A percentile compares a stretch with the other conserved stretches of the same genome.
phyloP scores from a whole-genome alignment of 441 rosid genomes.

The Breynia disticha region DNA sequence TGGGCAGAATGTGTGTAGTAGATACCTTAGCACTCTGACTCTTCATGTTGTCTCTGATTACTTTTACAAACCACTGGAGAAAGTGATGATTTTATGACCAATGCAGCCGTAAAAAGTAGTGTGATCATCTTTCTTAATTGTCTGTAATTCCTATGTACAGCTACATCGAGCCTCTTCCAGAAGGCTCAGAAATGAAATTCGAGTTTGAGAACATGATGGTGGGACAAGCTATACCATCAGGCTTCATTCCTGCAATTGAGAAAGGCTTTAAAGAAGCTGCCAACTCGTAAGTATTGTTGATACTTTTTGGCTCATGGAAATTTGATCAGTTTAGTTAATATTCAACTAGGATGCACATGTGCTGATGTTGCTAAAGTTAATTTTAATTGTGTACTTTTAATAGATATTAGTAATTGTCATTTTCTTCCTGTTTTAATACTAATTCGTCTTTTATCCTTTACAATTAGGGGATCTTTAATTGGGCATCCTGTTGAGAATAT shows the following conservation, averaged over 20 bases:
- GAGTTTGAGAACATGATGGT: conserved; percentile 90
- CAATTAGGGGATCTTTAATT: conserved; percentile 73
- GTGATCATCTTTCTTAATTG: not conserved
- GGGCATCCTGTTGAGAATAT: conserved; percentile 94
- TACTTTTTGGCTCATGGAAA: not conserved
- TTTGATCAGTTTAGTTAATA: not conserved
- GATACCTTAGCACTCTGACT: too few relatives aligned
- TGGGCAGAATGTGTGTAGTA: too few relatives aligned
- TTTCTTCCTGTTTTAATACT: not conserved
- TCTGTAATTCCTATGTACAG: conserved; percentile 23
- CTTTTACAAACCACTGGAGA: too few relatives aligned
- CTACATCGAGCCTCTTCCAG: conserved; percentile 77
- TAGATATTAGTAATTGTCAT: not conserved
- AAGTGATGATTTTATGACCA: too few relatives aligned
- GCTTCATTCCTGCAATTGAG: conserved; percentile 88
- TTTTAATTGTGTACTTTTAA: too few relatives aligned
- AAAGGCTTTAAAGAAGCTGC: conserved; percentile 98
- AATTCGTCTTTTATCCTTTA: not conserved
- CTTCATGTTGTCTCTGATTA: too few relatives aligned
- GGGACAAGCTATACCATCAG: conserved; percentile 94
- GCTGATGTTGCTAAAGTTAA: too few relatives aligned
- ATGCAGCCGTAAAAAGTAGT: too few relatives aligned
- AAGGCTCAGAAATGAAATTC: conserved; percentile 53
- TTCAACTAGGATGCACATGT: too few relatives aligned
- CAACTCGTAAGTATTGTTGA: conserved; percentile 53